Evolutionary conservation across 2,329 filamentous ascomycete genomes (phyloP), one percentile per base, ranked within the genome.

Genomic region (Mycosphaerella arachidis): DNA sequence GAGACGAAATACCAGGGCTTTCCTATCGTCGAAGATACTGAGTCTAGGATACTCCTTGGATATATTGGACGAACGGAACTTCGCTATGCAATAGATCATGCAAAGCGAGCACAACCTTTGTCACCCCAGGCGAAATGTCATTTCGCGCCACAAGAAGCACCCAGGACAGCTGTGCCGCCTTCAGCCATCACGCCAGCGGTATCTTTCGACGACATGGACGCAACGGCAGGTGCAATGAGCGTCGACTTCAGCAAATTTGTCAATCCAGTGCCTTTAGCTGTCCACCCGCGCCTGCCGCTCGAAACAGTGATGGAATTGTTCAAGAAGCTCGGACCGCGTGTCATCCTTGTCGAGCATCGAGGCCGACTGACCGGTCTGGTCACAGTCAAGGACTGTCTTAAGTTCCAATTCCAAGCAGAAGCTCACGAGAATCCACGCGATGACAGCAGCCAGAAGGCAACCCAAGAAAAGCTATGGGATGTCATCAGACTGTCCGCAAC

Each of bases 231-330:
- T 0, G 80, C 84, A 3, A 80, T 82, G 6, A 81, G 74, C 16
- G 77, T 97, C 35, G 91, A 97, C 71, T 90, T 99, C 67, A 88
- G 87, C 68, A 86, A 89, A 52, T 97, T 93, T 71, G 87, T 96
- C 55, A 93, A 99, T 72, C 83, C 87, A 8, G 96, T 92, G 0
- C 94, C 94, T 0, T 85, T 99, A 1, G 90, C 92, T 0, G 92
- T 92, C 0, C 94, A 99, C 71, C 94, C 94, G 0, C 86, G 91
- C 1, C 84, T 97, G 0, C 90, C 93, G 0, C 85, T 99, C 0
- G 94, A 99, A 76, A 99, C 94, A 0, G 93, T 96, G 33, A 97
- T 99, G 92, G 94, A 99, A 72, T 82, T 99, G 10, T 99, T 99
- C 80, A 93, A 93, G 74, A 99, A 97, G 78, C 95, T 99, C 73